Evolutionary conservation across 1,284 basidiomycete species (phyloP), one percentile per base, ranked within the genome.

Genomic region (Cryptococcus sp.): DNA sequence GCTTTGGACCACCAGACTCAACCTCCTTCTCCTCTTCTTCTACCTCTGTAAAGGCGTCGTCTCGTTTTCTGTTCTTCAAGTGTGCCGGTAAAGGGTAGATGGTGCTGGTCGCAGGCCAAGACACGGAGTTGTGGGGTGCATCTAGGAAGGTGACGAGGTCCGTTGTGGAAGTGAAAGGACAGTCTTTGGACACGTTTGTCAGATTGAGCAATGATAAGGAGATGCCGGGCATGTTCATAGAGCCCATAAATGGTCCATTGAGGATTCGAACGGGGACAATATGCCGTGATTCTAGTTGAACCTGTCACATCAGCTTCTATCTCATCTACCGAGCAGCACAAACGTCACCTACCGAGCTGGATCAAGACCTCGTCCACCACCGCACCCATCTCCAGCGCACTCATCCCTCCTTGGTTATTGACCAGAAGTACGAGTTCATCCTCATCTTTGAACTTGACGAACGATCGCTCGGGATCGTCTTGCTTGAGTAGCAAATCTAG

Each of bases 341-440:
- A 16, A 7, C 8, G 13, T n/a, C 15, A 66, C 70, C 54, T 26
- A 70, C 72, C 73, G 46, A 81, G 78, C 65, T 80, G 77, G 29
- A 54, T 65, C 52, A 80, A 63, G 0, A 74, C 70, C 61, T 80
- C 79, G 54, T 80, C 79, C 3, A 71, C 66, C 22, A 80, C 75
- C 5, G 80, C 80, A 46, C 76, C 74, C 69, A 81, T 76, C 68
- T 81, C 80, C 25, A 81, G 72, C 34, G 72, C 68, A 58, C 71
- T 75, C 74, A 81, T 74, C 8, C 79, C 80, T 46, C 80, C 80
- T 61, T 80, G 76, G 65, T 81, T 81, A 73, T 81, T 81, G 57
- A 81, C 67, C 22, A 81, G 69, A 45, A 77, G 58, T 3, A 73
- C 71, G 15, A 73, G 59, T 39, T 74, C 69, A 50, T 81, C 80